Conservation (phyloP, 2,329 filamentous ascomycete species). For the Stemphylium vesicarium region DNA sequence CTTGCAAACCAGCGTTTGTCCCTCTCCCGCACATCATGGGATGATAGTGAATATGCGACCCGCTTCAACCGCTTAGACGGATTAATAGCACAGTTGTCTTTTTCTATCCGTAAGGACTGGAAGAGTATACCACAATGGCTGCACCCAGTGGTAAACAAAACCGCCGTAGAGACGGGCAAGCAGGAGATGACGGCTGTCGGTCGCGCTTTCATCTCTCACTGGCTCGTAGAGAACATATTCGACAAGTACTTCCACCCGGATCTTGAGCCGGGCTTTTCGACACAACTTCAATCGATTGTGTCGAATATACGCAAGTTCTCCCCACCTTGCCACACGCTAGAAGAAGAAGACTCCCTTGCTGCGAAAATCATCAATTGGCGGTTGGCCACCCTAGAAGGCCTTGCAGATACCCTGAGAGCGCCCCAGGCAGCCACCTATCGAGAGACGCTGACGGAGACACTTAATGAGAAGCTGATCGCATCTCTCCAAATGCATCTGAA, state of each 20-base stretch:
- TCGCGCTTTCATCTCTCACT: slow-evolving; percentile 84
- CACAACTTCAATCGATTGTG: slow-evolving; percentile 83
- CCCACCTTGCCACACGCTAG: slow-evolving; percentile 74
- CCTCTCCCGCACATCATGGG: slow-evolving; percentile 89
- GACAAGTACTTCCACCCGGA: slow-evolving; percentile 91
- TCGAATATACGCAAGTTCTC: slow-evolving; percentile 82
- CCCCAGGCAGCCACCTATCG: slow-evolving; percentile 71
- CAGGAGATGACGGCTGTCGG: slow-evolving; percentile 98
- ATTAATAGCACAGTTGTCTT: slow-evolving; percentile 91
- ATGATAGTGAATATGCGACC: slow-evolving; percentile 91
- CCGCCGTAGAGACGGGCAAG: slow-evolving; percentile 84
- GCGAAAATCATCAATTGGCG: slow-evolving; percentile 92
- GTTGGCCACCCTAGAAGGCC: slow-evolving; percentile 89
- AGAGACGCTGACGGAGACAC: slow-evolving; percentile 57
- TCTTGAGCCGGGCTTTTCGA: slow-evolving; percentile 76
- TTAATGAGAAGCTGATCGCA: slow-evolving; percentile 74
- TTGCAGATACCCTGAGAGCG: slow-evolving; percentile 72
- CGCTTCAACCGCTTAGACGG: slow-evolving; percentile 91
- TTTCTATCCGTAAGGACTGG: slow-evolving; percentile 97
- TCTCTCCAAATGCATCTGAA: slow-evolving; percentile 75
- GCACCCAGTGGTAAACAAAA: slow-evolving; percentile 77
- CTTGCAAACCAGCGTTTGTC: slow-evolving; percentile 95
- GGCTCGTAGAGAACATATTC: slow-evolving; percentile 91
- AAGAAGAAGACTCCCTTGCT: slow-evolving; percentile 87
- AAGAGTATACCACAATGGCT: slow-evolving; percentile 81